Percentiles rank a stretch among this genome's conserved stretches.
Conservation (phyloP, 495 filamentous ascomycete species). For the Trichoderma reesei region DNA sequence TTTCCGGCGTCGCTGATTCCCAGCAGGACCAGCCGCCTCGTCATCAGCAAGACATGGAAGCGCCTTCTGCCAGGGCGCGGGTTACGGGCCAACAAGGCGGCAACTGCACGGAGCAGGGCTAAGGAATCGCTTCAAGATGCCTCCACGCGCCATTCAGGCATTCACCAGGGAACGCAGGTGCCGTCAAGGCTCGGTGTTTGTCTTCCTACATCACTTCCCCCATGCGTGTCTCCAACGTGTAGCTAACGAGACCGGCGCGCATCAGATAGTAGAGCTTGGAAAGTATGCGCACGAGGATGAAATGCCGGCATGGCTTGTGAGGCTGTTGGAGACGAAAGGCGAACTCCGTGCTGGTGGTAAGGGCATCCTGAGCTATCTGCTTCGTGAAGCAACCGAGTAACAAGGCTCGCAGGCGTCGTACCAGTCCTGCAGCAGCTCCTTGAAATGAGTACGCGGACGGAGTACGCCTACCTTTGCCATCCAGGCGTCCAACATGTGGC, state of each 20-base stretch:
- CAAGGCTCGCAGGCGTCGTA: slow-evolving; percentile 57
- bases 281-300: slow-evolving; percentile 75
- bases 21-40: neutral
- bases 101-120: slow-evolving; percentile 12
- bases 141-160: neutral
- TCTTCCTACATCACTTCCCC: neutral
- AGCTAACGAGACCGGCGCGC: neutral
- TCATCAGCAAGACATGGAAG: neutral
- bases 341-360: slow-evolving; percentile 45
- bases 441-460: slow-evolving; percentile 50
- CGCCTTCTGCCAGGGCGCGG: neutral
- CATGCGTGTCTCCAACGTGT: neutral
- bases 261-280: slow-evolving; percentile 56
- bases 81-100: slow-evolving; percentile 14
- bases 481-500: slow-evolving; percentile 67
- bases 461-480: slow-evolving; percentile 71
- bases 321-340: slow-evolving; percentile 55
- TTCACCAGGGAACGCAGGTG: neutral
- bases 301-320: slow-evolving; percentile 76
- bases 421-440: slow-evolving; percentile 64
- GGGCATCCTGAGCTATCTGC: slow-evolving; percentile 40
- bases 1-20: neutral
- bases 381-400: slow-evolving; percentile 32
- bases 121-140: neutral
- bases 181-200: neutral